Evolutionary conservation across 192 early-diverging fungal species (phyloP), one percentile per base, ranked within the genome.

Genomic region (Diversispora eburnea): DNA sequence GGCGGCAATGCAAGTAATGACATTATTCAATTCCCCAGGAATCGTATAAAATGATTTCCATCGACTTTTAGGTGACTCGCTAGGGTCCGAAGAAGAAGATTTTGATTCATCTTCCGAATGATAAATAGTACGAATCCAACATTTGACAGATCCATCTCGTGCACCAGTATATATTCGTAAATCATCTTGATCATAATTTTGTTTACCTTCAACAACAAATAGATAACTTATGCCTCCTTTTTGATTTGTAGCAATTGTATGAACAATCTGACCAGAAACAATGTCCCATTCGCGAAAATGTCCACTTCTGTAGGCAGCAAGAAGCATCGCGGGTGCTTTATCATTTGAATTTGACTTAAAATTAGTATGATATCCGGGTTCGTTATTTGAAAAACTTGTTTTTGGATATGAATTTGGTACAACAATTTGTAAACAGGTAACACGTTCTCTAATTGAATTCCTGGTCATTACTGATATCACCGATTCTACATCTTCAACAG

Each of bases 231-330:
- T 73, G 6, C 72, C 72, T 43, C 57, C 46, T 25, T 73, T 73
- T 41, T 73, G 72, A 64, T 65, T 54, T 41, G 72, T 73, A n/a
- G 48, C 8, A 52, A 73, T 64, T 49, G 61, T 65, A 41, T 73
- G 48, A 12, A 52, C 17, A 43, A 73, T 20, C 8, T 55, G 43
- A 33, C 72, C 72, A 17, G 60, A 73, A 41, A 54, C 39, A 42
- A 73, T 12, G 43, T 73, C 47, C 72, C 72, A 73, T 45, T 73
- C 72, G 9, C 72, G 72, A 55, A 73, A 48, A 73, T 54, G 64
- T 7, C 72, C 72, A 73, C 64, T 46, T 10, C 60, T 46, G 46
- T 73, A 73, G 41, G 72, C 5, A 0, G 72, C 59, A 13, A 73
- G 41, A 8, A 73, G 13, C 15, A 52, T 64, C 15, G 61, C 5